Conservation (phyloP, 768 basidiomycete species). For the Pisolithus orientalis region DNA sequence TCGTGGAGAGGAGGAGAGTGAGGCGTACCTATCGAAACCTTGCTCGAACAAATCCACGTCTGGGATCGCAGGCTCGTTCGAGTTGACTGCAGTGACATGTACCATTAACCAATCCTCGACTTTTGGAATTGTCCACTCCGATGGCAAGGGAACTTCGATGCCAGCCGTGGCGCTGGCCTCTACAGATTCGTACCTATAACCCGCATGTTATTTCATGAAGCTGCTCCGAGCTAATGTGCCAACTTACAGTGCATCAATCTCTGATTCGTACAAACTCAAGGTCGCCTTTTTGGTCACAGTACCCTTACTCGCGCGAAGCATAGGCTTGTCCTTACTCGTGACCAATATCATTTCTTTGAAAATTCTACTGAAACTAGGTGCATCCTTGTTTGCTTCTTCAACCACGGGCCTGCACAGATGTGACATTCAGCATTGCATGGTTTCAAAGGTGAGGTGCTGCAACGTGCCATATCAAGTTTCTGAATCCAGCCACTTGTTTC, state of each 20-base stretch:
- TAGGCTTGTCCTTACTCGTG: conserved; percentile 34
- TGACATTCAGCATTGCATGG: background rate
- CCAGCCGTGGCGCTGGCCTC: conserved; percentile 19
- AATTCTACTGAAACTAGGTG: conserved; percentile 38
- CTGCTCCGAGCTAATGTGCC: background rate
- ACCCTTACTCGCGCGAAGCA: conserved; percentile 41
- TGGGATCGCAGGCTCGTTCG: conserved; percentile 4
- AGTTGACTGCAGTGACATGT: conserved; percentile 15
- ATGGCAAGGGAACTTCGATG: conserved; percentile 16
- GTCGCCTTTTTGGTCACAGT: conserved; percentile 37
- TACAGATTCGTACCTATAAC: conserved; percentile 27
- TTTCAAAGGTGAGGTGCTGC: background rate
- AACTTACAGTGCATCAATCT: conserved; percentile 42
- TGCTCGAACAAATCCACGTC: conserved; percentile 25
- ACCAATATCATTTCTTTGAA: conserved; percentile 53
- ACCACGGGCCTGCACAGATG: conserved; percentile 29
- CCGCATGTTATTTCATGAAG: background rate
- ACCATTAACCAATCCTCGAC: conserved; percentile 24
- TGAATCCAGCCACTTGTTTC: conserved; percentile 21
- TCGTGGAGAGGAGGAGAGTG: background rate
- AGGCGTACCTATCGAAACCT: conserved; percentile 32
- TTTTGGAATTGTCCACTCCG: conserved; percentile 15
- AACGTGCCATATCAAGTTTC: conserved; percentile 27
- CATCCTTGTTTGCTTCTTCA: conserved; percentile 37
- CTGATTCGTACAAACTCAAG: conserved; percentile 33